Evolutionary conservation across 1,284 basidiomycete species (phyloP).

Genomic region (Schizophyllum amplum): DNA sequence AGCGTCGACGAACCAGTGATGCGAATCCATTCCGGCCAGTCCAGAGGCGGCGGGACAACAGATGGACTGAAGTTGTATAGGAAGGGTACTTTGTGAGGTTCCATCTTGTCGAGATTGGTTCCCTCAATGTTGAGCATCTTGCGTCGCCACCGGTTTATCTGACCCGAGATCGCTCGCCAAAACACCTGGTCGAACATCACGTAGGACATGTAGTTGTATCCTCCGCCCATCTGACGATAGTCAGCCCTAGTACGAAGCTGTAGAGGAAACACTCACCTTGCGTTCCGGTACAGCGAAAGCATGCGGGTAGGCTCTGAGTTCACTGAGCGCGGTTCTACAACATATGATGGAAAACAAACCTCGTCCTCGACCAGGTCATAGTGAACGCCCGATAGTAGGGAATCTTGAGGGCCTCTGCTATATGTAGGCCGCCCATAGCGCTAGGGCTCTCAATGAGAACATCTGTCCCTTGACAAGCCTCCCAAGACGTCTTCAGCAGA

Average conservation of each 20-base stretch:
- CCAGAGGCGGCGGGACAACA: constrained; percentile 83
- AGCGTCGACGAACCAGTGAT: constrained; percentile 62
- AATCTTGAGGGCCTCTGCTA: constrained; percentile 88
- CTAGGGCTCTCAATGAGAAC: constrained; percentile 92
- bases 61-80: constrained; percentile 94
- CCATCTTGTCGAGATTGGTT: constrained; percentile 89
- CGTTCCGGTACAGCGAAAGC: constrained; percentile 95
- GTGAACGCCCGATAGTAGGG: constrained; percentile 93
- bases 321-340: constrained; percentile 5
- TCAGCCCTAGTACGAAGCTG: constrained; percentile 10
- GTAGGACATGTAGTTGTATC: constrained; percentile 97
- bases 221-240: constrained; percentile 72
- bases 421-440: constrained; percentile 98
- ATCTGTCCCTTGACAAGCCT: constrained; percentile 92
- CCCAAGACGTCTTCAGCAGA: constrained; percentile 87
- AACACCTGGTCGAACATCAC: constrained; percentile 97
- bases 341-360: constrained; percentile 27
- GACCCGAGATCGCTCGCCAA: constrained; percentile 89
- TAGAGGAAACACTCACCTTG: constrained; percentile 40
- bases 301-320: constrained; percentile 83
- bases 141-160: constrained; percentile 92
- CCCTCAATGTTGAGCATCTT: constrained; percentile 68
- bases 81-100: constrained; percentile 95
- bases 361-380: constrained; percentile 77
- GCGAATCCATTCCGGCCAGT: constrained; percentile 98